phyloP scores from a whole-genome alignment of 495 filamentous ascomycete genomes.

The Aspergillus indologenus region DNA sequence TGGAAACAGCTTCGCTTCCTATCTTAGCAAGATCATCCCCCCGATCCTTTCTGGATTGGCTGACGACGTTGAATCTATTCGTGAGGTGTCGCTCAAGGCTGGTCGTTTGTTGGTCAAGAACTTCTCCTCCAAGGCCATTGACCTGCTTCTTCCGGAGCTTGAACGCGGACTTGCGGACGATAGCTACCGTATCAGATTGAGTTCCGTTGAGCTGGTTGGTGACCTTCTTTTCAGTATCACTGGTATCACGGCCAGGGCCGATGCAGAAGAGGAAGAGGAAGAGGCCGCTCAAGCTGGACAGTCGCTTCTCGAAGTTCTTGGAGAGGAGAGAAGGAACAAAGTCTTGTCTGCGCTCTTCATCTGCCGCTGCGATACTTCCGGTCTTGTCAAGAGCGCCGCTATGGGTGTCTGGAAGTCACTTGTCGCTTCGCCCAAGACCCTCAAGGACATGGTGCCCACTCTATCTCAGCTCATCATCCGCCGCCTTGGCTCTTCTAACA shows the following conservation, averaged over 20 bases:
- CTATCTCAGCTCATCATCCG: slow-evolving; percentile 92
- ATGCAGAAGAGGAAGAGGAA: slow-evolving; percentile 77
- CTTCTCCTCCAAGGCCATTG: slow-evolving; percentile 90
- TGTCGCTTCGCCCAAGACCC: slow-evolving; percentile 84
- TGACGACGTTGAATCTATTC: slow-evolving; percentile 91
- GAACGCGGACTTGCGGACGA: slow-evolving; percentile 94
- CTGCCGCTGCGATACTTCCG: slow-evolving; percentile 95
- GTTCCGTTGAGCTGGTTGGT: slow-evolving; percentile 94
- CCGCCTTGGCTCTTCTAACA: slow-evolving; percentile 88
- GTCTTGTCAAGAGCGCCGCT: slow-evolving; percentile 84
- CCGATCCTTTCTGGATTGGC: slow-evolving; percentile 92
- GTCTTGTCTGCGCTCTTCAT: slow-evolving; percentile 94
- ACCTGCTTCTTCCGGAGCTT: slow-evolving; percentile 88
- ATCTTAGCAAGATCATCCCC: slow-evolving; percentile 92
- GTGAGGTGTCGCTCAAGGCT: slow-evolving; percentile 88
- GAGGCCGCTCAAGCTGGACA: slow-evolving; percentile 79
- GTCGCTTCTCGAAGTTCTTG: slow-evolving; percentile 87
- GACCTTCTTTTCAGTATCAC: slow-evolving; percentile 97
- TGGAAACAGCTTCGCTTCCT: slow-evolving; percentile 95
- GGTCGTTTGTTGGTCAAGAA: slow-evolving; percentile 96
- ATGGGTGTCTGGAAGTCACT: slow-evolving; percentile 95
- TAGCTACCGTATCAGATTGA: slow-evolving; percentile 93
- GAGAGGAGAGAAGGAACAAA: slow-evolving; percentile 92
- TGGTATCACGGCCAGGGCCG: slow-evolving; percentile 81
- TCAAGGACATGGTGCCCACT: slow-evolving; percentile 93